Evolutionary conservation across 192 early-diverging fungal genomes (phyloP).

Genomic region (Cladochytrium replicatum): DNA sequence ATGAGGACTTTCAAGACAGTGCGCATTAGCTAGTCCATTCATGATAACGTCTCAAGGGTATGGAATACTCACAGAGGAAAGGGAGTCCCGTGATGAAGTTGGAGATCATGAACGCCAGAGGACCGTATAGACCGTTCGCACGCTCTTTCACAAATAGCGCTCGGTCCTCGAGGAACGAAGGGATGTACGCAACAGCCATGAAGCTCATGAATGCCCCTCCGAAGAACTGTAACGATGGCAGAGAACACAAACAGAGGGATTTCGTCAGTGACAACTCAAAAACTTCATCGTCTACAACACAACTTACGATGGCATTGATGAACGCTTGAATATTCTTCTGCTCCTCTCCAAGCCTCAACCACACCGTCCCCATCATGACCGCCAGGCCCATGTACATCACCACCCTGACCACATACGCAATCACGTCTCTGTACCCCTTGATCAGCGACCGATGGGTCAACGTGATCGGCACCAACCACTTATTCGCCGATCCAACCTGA

Average conservation of each 20-base stretch:
- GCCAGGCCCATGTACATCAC: slow-evolving; percentile 30
- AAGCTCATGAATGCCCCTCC: slow-evolving; percentile 21
- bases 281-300: too few relatives aligned
- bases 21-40: slow-evolving; percentile 18
- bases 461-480: too few relatives aligned
- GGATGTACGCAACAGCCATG: slow-evolving; percentile 33
- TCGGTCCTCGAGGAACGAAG: slow-evolving; percentile 29
- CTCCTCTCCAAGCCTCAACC: slow-evolving; percentile 3
- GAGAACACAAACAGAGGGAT: background rate
- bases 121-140: slow-evolving; percentile 36
- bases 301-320: background rate
- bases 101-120: slow-evolving; percentile 25
- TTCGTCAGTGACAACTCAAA: too few relatives aligned
- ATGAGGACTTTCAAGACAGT: slow-evolving; percentile 22
- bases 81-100: too few relatives aligned
- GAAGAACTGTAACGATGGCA: slow-evolving; percentile 18
- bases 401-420: slow-evolving; percentile 26
- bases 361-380: slow-evolving; percentile 21
- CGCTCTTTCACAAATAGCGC: slow-evolving; percentile 36
- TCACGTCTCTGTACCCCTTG: slow-evolving; percentile 16
- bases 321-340: too few relatives aligned
- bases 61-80: too few relatives aligned
- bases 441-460: slow-evolving; percentile 6
- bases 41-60: too few relatives aligned
- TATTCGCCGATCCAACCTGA: too few relatives aligned